Percentiles rank a stretch among this genome's conserved stretches.
Conservation (phyloP, 106 monocot genomes). For the Gastrodia elata region DNA sequence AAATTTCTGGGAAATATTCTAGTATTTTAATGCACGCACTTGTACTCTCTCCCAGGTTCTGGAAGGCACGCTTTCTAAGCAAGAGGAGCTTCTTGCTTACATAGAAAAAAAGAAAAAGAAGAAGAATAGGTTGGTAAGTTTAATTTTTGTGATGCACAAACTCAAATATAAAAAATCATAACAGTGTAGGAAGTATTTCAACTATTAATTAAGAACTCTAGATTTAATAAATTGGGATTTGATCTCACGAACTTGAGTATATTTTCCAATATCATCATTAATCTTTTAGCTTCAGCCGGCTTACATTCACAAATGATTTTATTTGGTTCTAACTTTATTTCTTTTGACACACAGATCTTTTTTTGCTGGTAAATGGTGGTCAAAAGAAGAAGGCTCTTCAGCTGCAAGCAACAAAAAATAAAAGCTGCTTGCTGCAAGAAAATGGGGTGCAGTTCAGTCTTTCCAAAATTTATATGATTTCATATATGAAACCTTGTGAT, state of each 20-base stretch:
- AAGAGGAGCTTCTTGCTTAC: conserved; percentile 57
- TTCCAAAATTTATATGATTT: not conserved
- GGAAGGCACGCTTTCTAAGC: conserved; percentile 35
- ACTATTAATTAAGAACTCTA: too few species aligned
- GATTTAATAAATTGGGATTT: too few species aligned
- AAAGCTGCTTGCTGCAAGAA: conserved; percentile 14
- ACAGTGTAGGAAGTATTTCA: too few species aligned
- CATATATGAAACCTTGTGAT: not conserved
- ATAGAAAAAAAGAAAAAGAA: conserved; percentile 70
- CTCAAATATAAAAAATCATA: not conserved
- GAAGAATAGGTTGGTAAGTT: conserved; percentile 53
- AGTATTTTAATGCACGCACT: not conserved
- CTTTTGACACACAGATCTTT: conserved; percentile 21
- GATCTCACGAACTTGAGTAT: too few species aligned
- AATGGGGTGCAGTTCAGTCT: not conserved
- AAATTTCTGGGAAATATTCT: not conserved
- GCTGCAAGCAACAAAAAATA: not conserved
- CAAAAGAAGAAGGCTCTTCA: not conserved
- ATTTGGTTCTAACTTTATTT: not conserved
- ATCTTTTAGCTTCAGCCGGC: too few species aligned
- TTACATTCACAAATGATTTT: too few species aligned
- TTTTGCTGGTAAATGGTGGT: conserved; percentile 33
- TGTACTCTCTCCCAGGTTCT: conserved; percentile 35
- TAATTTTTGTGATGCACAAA: not conserved
- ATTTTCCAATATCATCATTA: too few species aligned